These are phyloP conservation scores for Corrigiola litoralis DNA, from an alignment of 179 eudicot species.

Conservation along the genomic window DNA sequence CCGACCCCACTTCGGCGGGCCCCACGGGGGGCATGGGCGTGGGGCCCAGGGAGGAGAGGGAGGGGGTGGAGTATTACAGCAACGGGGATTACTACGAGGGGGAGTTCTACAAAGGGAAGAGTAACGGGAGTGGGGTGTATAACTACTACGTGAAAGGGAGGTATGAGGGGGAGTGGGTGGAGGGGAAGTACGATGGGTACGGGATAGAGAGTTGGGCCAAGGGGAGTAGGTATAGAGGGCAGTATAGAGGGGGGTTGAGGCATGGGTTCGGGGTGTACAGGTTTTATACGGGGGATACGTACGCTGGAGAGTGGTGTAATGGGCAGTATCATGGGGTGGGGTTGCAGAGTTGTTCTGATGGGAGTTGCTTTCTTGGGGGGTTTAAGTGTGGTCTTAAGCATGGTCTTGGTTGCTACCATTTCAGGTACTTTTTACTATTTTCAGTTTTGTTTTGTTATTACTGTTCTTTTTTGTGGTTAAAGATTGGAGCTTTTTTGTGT, in stretches of 20 bases:
- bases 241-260: slow-evolving; percentile 66
- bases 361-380: slow-evolving; percentile 68
- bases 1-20: background rate
- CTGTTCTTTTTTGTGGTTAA: too few species aligned
- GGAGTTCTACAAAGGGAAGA: slow-evolving; percentile 65
- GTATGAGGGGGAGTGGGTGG: slow-evolving; percentile 93
- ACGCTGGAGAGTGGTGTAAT: slow-evolving; percentile 77
- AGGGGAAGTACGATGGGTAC: slow-evolving; percentile 75
- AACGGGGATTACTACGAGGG: slow-evolving; percentile 89
- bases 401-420: slow-evolving; percentile 86
- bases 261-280: slow-evolving; percentile 77
- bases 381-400: slow-evolving; percentile 82
- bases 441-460: background rate
- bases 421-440: slow-evolving; percentile 42
- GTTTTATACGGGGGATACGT: slow-evolving; percentile 75
- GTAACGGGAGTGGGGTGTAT: slow-evolving; percentile 87
- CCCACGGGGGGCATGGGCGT: background rate
- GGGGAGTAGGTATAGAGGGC: slow-evolving; percentile 79
- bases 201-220: slow-evolving; percentile 89
- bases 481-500: too few species aligned
- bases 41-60: slow-evolving; percentile 19
- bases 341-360: slow-evolving; percentile 73
- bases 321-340: slow-evolving; percentile 91
- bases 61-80: slow-evolving; percentile 67
- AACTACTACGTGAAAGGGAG: slow-evolving; percentile 66